phyloP scores from a whole-genome alignment of 192 early-diverging fungal species.

The Podila epicladia region DNA sequence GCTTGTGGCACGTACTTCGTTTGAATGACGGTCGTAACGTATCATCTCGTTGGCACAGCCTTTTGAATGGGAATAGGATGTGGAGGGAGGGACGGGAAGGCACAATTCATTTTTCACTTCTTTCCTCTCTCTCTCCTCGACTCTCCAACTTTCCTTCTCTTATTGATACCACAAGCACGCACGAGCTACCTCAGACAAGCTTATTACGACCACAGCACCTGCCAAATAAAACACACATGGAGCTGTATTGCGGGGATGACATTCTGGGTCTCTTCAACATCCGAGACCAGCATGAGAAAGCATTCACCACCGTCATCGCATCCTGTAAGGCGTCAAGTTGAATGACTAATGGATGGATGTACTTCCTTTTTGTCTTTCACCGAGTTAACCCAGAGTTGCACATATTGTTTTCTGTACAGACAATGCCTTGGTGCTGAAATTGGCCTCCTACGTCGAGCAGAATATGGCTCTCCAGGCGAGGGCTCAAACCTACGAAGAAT shows the following conservation, averaged over 20 bases:
- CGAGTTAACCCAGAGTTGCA: no score
- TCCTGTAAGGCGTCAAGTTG: constrained; percentile 52
- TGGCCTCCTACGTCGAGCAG: constrained; percentile 49
- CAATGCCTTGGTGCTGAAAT: constrained; percentile 54
- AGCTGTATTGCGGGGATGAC: constrained; percentile 43
- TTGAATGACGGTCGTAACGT: no score
- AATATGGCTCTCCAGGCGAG: constrained; percentile 46
- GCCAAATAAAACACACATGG: background rate
- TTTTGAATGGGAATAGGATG: no score
- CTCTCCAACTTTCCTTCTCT: background rate
- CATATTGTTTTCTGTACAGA: constrained; percentile 23
- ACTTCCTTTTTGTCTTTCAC: no score
- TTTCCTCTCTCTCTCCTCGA: background rate
- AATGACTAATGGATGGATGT: background rate
- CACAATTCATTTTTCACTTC: background rate
- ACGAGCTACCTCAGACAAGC: background rate
- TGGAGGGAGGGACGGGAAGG: no score
- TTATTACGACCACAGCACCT: background rate
- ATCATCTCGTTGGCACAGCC: background rate
- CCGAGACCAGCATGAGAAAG: constrained; percentile 57
- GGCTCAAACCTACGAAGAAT: constrained; percentile 34
- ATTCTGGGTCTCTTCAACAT: constrained; percentile 52
- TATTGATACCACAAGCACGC: no score
- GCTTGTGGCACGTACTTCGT: no score
- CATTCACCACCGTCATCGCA: constrained; percentile 57